Percentiles rank a stretch among this genome's conserved stretches.
phyloP scores from a whole-genome alignment of 495 filamentous ascomycete species.

The Aspergillus nanangensis region DNA sequence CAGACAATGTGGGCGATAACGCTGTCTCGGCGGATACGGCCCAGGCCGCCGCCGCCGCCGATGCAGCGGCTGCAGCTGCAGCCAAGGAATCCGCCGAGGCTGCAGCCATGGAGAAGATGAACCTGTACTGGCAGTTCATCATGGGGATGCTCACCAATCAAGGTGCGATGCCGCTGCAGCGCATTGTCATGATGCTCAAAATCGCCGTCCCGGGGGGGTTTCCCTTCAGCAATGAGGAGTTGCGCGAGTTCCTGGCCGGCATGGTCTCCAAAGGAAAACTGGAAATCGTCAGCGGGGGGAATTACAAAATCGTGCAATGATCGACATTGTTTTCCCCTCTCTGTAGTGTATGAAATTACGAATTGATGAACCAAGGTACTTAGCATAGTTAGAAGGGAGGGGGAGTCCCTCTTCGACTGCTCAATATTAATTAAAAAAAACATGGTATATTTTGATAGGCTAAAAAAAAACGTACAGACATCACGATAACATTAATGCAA shows the following conservation, averaged over 20 bases:
- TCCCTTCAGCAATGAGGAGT: constrained; percentile 69
- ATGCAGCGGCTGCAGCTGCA: constrained; percentile 45
- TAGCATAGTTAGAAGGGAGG: too few relatives aligned
- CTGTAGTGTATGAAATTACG: too few relatives aligned
- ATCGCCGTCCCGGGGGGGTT: constrained; percentile 85
- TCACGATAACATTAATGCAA: not conserved
- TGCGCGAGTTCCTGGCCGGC: constrained; percentile 70
- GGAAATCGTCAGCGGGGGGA: constrained; percentile 66
- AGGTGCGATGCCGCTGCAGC: constrained; percentile 70
- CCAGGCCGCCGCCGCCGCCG: constrained; percentile 42
- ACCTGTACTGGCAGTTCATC: constrained; percentile 86
- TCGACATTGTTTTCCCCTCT: too few relatives aligned
- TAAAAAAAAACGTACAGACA: not conserved
- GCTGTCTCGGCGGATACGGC: constrained; percentile 24
- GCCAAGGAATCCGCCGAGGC: constrained; percentile 42
- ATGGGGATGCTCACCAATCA: constrained; percentile 92
- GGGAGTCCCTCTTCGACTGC: too few relatives aligned
- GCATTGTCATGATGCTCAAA: constrained; percentile 90
- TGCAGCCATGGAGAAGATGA: constrained; percentile 68
- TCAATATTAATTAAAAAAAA: too few relatives aligned
- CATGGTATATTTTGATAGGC: too few relatives aligned
- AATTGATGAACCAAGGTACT: too few relatives aligned
- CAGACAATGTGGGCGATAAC: constrained; percentile 27
- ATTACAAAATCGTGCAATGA: constrained; percentile 53
- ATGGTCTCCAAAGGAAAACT: constrained; percentile 69